Base-by-base conservation (phyloP, 176 grass and related monocot species). In the Juncus effusus region DNA sequence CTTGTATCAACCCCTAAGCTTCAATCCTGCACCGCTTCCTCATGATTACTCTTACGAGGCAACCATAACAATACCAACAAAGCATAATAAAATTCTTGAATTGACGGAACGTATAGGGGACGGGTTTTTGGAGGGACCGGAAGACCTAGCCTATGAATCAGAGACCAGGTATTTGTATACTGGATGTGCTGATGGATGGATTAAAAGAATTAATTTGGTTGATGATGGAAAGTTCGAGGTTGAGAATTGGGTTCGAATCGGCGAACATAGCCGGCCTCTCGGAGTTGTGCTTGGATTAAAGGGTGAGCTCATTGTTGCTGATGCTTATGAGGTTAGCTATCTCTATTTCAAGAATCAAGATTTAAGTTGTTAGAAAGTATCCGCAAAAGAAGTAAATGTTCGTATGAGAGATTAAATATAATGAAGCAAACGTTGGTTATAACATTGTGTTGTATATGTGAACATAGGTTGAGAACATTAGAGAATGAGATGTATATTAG, bases 71-170 rank as follows among this genome's bases (percentile, higher is more conserved):
- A 75, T 80, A 37, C 81, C 69, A 55, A 66, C 66, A 59, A 79
- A 75, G 67, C 67, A 84, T n/a, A 13, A 44, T 2, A 57, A 13
- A 12, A 71, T 78, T 40, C 81, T 95, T 58, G 60, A 16, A 2
- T 15, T 0, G 10, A 79, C 67, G 16, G 86, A 90, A 74, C 74
- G 76, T 10, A 41, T 95, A 12, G 91, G 91, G 10, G 86, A 95
- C 42, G 90, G 86, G 7, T 39, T 75, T 36, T 77, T 95, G 44
- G 86, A 41, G 0, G 90, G 78, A 0, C 90, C 90, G 0, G 90
- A 95, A 82, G 90, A 95, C 81, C 5, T 56, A n/a, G 51, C 51
- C 5, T 70, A 70, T 55, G 66, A 70, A 8, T 42, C 4, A 3
- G 40, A 51, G 59, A 59, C 56, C 38, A 12, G 70, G 11, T 62